Evolutionary conservation across 1,139 yeast species (phyloP).

Genomic region (Candida tetrigidarum): DNA sequence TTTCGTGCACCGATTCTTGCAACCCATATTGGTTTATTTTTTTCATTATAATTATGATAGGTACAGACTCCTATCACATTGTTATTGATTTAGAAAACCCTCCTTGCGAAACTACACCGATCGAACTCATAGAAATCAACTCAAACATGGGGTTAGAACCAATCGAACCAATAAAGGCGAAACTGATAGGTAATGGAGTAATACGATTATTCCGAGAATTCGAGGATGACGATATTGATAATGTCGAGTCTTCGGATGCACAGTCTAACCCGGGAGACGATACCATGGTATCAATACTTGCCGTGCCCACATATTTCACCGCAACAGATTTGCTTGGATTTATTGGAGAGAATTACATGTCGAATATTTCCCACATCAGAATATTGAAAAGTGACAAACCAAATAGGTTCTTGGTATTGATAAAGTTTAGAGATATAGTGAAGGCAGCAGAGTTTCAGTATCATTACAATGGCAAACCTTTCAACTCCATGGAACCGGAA

Average conservation of each 20-base stretch:
- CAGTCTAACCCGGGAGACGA: conserved; percentile 47
- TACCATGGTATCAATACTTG: conserved; percentile 75
- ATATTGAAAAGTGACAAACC: conserved; percentile 69
- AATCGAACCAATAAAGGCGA: conserved; percentile 58
- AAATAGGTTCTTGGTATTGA: conserved; percentile 73
- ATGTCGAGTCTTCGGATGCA: conserved; percentile 5
- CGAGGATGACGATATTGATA: conserved; percentile 23
- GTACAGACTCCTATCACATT: conserved; percentile 48
- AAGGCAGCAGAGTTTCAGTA: conserved; percentile 67
- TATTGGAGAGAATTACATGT: conserved; percentile 64
- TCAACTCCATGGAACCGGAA: conserved; percentile 90
- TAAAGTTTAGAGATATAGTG: conserved; percentile 66
- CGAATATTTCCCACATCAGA: conserved; percentile 72
- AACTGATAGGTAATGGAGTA: conserved; percentile 72
- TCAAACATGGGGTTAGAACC: conserved; percentile 20
- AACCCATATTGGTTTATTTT: too few species aligned
- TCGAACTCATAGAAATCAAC: conserved; percentile 32
- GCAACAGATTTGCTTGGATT: conserved; percentile 84
- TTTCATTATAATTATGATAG: conserved; percentile 38
- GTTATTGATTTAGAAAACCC: conserved; percentile 28
- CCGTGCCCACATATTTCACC: conserved; percentile 87
- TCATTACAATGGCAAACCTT: conserved; percentile 71
- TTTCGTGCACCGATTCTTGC: background rate
- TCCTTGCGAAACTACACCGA: conserved; percentile 12
- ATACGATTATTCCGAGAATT: conserved; percentile 67